Evolutionary conservation across 148 eudicot species (phyloP).

Genomic region (Chenopodium suecicum): DNA sequence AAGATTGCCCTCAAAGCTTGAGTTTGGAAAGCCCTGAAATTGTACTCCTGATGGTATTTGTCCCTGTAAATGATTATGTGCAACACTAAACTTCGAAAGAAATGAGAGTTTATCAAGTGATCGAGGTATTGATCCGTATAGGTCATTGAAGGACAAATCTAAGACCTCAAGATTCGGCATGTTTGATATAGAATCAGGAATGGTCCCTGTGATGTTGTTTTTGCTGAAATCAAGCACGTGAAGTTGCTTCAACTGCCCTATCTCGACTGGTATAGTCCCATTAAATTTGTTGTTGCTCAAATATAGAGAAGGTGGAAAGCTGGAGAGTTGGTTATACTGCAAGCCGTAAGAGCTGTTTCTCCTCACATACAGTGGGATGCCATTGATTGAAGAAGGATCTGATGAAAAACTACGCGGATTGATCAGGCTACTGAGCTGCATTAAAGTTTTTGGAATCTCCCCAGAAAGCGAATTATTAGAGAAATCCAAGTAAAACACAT

Average conservation of each 20-base stretch:
- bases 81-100: constrained; percentile 78
- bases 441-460: constrained; percentile 63
- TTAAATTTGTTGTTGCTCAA: constrained; percentile 63
- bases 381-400: constrained; percentile 39
- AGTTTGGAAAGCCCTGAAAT: constrained; percentile 66
- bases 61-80: constrained; percentile 68
- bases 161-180: constrained; percentile 67
- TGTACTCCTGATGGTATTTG: constrained; percentile 67
- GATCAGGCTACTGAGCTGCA: constrained; percentile 59
- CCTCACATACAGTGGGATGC: constrained; percentile 78
- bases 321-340: constrained; percentile 77
- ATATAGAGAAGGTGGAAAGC: constrained; percentile 78
- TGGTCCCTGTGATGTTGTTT: constrained; percentile 64
- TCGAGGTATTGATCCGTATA: constrained; percentile 67
- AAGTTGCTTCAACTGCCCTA: constrained; percentile 68
- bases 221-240: constrained; percentile 82
- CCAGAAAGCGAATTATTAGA: constrained; percentile 78
- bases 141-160: constrained; percentile 70
- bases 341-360: constrained; percentile 71
- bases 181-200: constrained; percentile 69
- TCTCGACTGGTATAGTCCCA: constrained; percentile 63
- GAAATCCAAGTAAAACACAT: constrained; percentile 76
- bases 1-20: constrained; percentile 79
- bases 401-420: constrained; percentile 30
- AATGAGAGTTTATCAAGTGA: constrained; percentile 69